Conservation (phyloP, 345 rosid species). For the Eucalyptus globulus region DNA sequence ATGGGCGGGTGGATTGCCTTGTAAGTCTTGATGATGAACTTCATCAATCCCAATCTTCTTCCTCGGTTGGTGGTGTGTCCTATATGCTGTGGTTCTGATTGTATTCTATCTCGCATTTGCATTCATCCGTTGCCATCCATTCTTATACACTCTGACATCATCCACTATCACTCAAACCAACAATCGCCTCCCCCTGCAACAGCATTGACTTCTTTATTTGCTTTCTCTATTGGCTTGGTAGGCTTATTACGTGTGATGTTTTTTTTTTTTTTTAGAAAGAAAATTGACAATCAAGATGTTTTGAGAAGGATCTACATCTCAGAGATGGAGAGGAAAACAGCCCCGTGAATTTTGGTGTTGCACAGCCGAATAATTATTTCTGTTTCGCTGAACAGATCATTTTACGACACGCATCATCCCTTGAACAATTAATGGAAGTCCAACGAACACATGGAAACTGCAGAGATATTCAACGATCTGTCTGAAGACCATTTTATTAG, state of each 20-base stretch:
- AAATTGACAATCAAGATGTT: not conserved
- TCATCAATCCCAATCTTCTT: not conserved
- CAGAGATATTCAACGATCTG: not conserved
- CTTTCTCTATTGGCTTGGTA: not conserved
- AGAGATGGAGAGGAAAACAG: not conserved
- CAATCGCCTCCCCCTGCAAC: not conserved
- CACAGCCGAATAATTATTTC: not conserved
- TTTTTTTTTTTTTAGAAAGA: not conserved
- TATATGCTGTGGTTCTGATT: not conserved
- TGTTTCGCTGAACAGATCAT: not conserved
- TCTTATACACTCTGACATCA: not conserved
- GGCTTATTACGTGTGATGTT: not conserved
- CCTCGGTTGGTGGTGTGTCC: not conserved
- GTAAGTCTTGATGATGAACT: not conserved
- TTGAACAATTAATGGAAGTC: not conserved
- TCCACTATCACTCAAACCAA: not conserved
- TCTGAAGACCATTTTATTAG: not conserved
- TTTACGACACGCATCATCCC: not conserved
- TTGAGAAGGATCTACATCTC: not conserved
- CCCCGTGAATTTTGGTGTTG: not conserved
- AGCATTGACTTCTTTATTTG: not conserved
- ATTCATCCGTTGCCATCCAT: not conserved
- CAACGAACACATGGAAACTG: not conserved
- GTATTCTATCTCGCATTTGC: not conserved
- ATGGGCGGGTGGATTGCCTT: accelerated